These are phyloP conservation scores for Yamadazyma phyllophila DNA, from an alignment of 805 yeast species.

Conservation along the genomic window DNA sequence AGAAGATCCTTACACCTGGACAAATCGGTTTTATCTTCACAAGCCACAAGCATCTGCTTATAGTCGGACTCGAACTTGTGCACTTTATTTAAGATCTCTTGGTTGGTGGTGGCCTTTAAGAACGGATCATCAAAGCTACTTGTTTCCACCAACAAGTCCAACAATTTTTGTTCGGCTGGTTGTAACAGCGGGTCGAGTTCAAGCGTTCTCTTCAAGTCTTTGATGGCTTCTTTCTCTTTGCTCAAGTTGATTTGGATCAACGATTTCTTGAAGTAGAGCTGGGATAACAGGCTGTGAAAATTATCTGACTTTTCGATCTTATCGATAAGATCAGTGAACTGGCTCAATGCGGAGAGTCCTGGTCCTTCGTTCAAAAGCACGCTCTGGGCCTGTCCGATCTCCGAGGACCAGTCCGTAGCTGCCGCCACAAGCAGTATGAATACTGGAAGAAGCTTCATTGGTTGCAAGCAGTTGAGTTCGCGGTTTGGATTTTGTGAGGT, in stretches of 20 bases:
- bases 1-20: slow-evolving; percentile 17
- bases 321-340: slow-evolving; percentile 20
- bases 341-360: slow-evolving; percentile 22
- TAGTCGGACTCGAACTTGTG: slow-evolving; percentile 16
- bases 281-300: slow-evolving; percentile 42
- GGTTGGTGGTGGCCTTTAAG: slow-evolving; percentile 12
- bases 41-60: neutral
- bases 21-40: neutral
- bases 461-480: neutral
- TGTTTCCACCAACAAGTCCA: slow-evolving; percentile 48
- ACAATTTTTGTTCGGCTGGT: slow-evolving; percentile 50
- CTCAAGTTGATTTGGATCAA: slow-evolving; percentile 57
- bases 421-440: slow-evolving; percentile 1
- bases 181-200: slow-evolving; percentile 36
- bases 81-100: slow-evolving; percentile 16
- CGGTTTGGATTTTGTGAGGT: neutral
- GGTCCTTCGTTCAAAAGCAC: slow-evolving; percentile 31
- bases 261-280: slow-evolving; percentile 58
- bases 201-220: slow-evolving; percentile 50
- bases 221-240: slow-evolving; percentile 51
- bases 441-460: neutral
- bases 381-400: slow-evolving; percentile 17
- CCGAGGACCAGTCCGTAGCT: slow-evolving; percentile 3
- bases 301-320: slow-evolving; percentile 15
- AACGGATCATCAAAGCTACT: slow-evolving; percentile 46